These are phyloP conservation scores for Glomus cerebriforme DNA, from an alignment of 192 early-diverging fungal genomes.

Conservation along the genomic window DNA sequence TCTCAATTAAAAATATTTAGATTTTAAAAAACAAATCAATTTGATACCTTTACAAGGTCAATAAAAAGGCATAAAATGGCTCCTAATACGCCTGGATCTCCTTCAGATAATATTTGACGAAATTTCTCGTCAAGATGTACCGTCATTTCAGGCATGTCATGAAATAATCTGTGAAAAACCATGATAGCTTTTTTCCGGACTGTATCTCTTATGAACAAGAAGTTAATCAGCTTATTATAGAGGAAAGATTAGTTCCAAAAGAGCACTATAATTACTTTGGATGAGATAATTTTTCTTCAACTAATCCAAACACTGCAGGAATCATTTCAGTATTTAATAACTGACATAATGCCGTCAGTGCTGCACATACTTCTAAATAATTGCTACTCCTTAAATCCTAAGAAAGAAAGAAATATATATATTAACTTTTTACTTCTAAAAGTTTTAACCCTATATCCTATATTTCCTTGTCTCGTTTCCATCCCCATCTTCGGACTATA, in stretches of 20 bases:
- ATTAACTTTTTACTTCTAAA: background rate
- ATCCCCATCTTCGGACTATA: too few relatives aligned
- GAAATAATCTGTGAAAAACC: constrained; percentile 46
- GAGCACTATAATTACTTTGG: constrained; percentile 42
- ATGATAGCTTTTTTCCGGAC: constrained; percentile 54
- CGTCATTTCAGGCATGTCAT: constrained; percentile 35
- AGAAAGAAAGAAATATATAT: constrained; percentile 22
- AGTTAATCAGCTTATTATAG: background rate
- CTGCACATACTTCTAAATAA: constrained; percentile 49
- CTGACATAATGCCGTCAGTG: constrained; percentile 52
- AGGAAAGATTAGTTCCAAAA: background rate
- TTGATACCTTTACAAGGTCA: constrained; percentile 42
- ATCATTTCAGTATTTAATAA: constrained; percentile 49
- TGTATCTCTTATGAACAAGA: constrained; percentile 39
- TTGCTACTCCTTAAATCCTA: constrained; percentile 57
- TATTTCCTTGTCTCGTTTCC: too few relatives aligned
- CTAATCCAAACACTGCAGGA: constrained; percentile 42
- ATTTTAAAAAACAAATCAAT: too few relatives aligned
- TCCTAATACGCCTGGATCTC: constrained; percentile 51
- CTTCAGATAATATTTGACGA: constrained; percentile 43
- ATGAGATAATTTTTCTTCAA: constrained; percentile 41
- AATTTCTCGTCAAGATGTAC: constrained; percentile 43
- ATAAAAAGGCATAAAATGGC: constrained; percentile 45
- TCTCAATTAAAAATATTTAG: too few relatives aligned
- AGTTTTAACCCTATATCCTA: too few relatives aligned